phyloP scores from a whole-genome alignment of 2,329 filamentous ascomycete species.

The Hortaea sp. region DNA sequence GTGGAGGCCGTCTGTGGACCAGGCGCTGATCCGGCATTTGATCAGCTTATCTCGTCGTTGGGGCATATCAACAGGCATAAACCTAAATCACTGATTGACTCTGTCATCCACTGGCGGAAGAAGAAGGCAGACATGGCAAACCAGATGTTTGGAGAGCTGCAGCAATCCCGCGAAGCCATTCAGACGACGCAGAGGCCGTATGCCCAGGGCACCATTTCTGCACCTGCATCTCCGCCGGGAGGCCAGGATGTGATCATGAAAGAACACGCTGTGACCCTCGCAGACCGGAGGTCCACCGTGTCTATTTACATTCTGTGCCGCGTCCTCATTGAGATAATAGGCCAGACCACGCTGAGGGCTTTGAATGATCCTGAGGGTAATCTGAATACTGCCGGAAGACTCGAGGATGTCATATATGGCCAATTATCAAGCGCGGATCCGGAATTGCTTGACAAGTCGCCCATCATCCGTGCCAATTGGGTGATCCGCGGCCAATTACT shows the following conservation, averaged over 20 bases:
- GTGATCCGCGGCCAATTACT: constrained; percentile 84
- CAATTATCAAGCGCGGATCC: constrained; percentile 83
- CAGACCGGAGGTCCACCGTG: constrained; percentile 78
- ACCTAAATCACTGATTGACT: constrained; percentile 90
- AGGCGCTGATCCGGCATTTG: constrained; percentile 78
- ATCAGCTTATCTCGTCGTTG: constrained; percentile 85
- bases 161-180: constrained; percentile 14
- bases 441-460: constrained; percentile 66
- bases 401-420: constrained; percentile 94
- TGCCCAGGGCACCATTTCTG: constrained; percentile 8
- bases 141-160: constrained; percentile 22
- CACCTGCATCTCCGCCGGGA: constrained; percentile 11
- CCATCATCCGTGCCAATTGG: constrained; percentile 88
- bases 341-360: constrained; percentile 70
- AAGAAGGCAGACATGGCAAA: constrained; percentile 79
- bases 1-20: constrained; percentile 87
- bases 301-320: constrained; percentile 94
- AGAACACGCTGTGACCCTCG: constrained; percentile 21
- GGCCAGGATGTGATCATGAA: constrained; percentile 17
- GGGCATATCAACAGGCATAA: constrained; percentile 92
- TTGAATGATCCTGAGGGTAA: constrained; percentile 49
- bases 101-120: constrained; percentile 97
- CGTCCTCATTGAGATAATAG: constrained; percentile 87
- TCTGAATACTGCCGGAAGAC: constrained; percentile 81
- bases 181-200: constrained; percentile 14